Percentiles rank a stretch among this genome's conserved stretches.
phyloP scores from a whole-genome alignment of 2,329 filamentous ascomycete species.

The Pleomassaria siparia region DNA sequence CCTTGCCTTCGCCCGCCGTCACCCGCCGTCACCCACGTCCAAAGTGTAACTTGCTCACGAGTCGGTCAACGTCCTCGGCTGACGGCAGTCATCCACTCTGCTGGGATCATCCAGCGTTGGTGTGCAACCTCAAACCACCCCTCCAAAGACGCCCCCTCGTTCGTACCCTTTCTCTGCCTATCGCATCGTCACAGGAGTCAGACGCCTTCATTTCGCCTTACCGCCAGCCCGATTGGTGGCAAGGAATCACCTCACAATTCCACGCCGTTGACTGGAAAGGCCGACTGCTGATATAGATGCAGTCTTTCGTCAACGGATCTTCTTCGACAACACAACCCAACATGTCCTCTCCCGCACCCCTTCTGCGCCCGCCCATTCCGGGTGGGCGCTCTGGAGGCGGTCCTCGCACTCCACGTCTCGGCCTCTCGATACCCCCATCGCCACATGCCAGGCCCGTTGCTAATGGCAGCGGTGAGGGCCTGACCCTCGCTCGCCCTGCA shows the following conservation, averaged over 20 bases:
- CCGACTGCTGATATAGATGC: slow-evolving; percentile 22
- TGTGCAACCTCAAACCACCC: slow-evolving; percentile 23
- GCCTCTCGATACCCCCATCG: slow-evolving; percentile 86
- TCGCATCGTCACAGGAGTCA: slow-evolving; percentile 11
- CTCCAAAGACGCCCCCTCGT: slow-evolving; percentile 17
- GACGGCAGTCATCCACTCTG: slow-evolving; percentile 29
- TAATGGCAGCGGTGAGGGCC: slow-evolving; percentile 52
- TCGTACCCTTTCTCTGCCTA: slow-evolving; percentile 12
- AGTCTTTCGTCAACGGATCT: slow-evolving; percentile 24
- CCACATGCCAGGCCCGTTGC: slow-evolving; percentile 80
- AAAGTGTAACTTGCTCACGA: slow-evolving; percentile 13
- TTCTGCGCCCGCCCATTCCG: slow-evolving; percentile 80
- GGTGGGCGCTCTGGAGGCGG: slow-evolving; percentile 61
- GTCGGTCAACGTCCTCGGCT: slow-evolving; percentile 32
- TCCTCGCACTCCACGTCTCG: slow-evolving; percentile 72
- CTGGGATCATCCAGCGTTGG: slow-evolving; percentile 22
- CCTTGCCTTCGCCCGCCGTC: not conserved
- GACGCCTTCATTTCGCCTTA: slow-evolving; percentile 5
- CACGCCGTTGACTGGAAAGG: slow-evolving; percentile 5
- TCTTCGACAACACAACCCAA: slow-evolving; percentile 38
- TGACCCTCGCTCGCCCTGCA: slow-evolving; percentile 55
- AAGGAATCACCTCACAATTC: not conserved
- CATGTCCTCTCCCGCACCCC: slow-evolving; percentile 76
- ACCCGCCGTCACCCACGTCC: not conserved
- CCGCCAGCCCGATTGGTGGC: slow-evolving; percentile 6